phyloP scores from a whole-genome alignment of 2,329 filamentous ascomycete genomes.

The Pseudocercospora fijiensis region DNA sequence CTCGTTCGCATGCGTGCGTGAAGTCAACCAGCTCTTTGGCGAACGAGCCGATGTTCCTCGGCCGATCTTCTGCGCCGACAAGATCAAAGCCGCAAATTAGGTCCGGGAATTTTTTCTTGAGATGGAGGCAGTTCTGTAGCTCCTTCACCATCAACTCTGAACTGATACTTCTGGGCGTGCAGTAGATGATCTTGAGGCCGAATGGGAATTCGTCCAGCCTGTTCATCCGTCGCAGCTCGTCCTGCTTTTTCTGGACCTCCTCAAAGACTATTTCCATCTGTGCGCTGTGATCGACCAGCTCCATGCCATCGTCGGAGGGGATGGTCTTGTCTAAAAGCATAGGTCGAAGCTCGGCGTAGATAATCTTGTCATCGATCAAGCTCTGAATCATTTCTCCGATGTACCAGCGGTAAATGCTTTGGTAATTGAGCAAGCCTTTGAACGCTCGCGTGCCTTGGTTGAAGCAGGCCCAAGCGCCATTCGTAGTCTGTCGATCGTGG shows the following conservation, averaged over 20 bases:
- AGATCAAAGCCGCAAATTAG: constrained; percentile 71
- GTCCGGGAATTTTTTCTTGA: constrained; percentile 58
- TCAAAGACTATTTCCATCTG: constrained; percentile 63
- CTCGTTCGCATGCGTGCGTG: constrained; percentile 50
- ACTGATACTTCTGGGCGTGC: constrained; percentile 63
- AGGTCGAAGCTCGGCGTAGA: constrained; percentile 69
- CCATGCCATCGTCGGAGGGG: constrained; percentile 57
- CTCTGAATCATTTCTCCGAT: constrained; percentile 60
- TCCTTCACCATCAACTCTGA: constrained; percentile 51
- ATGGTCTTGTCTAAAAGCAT: constrained; percentile 68
- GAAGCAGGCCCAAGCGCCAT: constrained; percentile 60
- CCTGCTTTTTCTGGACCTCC: constrained; percentile 53
- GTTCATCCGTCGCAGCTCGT: constrained; percentile 41
- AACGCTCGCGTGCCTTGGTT: constrained; percentile 69
- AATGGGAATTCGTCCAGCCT: constrained; percentile 53
- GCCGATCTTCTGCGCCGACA: constrained; percentile 64
- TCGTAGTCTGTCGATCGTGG: constrained; percentile 30
- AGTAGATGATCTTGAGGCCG: constrained; percentile 70
- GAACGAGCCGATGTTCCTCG: constrained; percentile 58
- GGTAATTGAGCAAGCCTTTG: constrained; percentile 70
- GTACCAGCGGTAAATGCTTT: constrained; percentile 61
- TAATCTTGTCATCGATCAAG: constrained; percentile 64
- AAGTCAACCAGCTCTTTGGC: constrained; percentile 62
- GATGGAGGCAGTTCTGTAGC: constrained; percentile 60
- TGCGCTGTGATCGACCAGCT: constrained; percentile 54